Percentiles rank a stretch among this genome's conserved stretches.
phyloP scores from a whole-genome alignment of 106 monocot genomes.

The Alisma plantagoaquatica region DNA sequence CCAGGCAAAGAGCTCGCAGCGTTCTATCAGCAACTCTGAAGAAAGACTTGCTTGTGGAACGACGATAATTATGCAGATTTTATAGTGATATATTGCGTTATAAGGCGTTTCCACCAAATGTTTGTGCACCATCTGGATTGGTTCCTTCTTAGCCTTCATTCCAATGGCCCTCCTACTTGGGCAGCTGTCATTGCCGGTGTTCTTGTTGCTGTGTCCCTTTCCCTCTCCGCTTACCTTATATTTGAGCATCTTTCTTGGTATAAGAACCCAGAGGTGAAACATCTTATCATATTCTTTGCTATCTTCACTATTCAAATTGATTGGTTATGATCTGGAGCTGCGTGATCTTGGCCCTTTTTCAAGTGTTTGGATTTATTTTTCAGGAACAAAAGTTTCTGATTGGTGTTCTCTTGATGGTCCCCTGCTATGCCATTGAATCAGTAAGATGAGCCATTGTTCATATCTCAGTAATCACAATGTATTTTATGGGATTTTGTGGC shows the following conservation, averaged over 20 bases:
- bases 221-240: constrained; percentile 38
- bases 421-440: constrained; percentile 80
- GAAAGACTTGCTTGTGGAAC: too few species aligned
- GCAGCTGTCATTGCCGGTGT: constrained; percentile 23
- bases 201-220: constrained; percentile 22
- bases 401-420: constrained; percentile 88
- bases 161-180: constrained; percentile 25
- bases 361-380: constrained; percentile 1
- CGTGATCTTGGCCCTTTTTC: too few species aligned
- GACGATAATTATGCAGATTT: too few species aligned
- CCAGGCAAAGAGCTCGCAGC: too few species aligned
- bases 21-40: too few species aligned
- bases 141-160: not conserved
- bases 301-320: too few species aligned
- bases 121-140: not conserved
- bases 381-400: constrained; percentile 91
- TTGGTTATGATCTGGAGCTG: too few species aligned
- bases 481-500: too few species aligned
- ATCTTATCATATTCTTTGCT: not conserved
- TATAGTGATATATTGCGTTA: too few species aligned
- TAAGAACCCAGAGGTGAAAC: constrained; percentile 51
- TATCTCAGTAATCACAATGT: too few species aligned
- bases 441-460: too few species aligned
- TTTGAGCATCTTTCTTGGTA: constrained; percentile 52
- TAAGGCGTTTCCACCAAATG: too few species aligned